Evolutionary conservation across 495 filamentous ascomycete species (phyloP), one percentile per base, ranked within the genome.

Genomic region (Hyaloscypha bicolor): DNA sequence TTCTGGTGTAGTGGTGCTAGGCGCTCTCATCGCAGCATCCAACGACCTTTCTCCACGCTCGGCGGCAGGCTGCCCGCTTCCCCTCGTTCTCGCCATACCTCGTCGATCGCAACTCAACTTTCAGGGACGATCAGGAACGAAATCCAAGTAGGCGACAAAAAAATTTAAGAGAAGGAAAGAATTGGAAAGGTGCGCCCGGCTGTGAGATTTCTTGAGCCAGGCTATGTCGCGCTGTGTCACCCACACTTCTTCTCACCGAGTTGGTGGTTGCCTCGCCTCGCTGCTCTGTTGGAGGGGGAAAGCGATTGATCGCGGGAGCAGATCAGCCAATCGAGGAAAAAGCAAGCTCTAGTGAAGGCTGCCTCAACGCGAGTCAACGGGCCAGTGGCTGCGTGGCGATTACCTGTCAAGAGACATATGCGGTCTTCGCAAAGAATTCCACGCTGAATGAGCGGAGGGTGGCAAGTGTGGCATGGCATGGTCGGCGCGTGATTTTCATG

Each of bases 21-120:
- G 80, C 31, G 72, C 79, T 68, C 78, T 72, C 77, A 81, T 79
- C 58, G 75, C 77, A 60, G 81, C 78, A 62, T 69, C 74, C 14
- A 81, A 71, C 31, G 79, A 80, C 56, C 57, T 71, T 35, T 73
- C 63, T 35, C 52, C 64, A 33, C 55, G 60, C 30, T 53, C 60
- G 63, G 55, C 42, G 37, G 63, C 45, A 56, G 58, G 35, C 8
- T 60, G 39, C 42, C 39, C 62, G 53, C 55, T 32, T 55, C 25
- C 37, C 60, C 48, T 51, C 39, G 60, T 68, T 69, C 67, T 69
- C 45, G 67, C 67, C 67, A 68, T 68, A 21, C 29, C 30, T 35
- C 30, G 32, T 37, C 14, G 59, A 45, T 25, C 22, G 37, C 21
- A 29, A 55, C 37, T n/a, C 21, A 52, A 55, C 19, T 61, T 25